Evolutionary conservation across 331 rosid species (phyloP).

Genomic region (Malus hybrid): DNA sequence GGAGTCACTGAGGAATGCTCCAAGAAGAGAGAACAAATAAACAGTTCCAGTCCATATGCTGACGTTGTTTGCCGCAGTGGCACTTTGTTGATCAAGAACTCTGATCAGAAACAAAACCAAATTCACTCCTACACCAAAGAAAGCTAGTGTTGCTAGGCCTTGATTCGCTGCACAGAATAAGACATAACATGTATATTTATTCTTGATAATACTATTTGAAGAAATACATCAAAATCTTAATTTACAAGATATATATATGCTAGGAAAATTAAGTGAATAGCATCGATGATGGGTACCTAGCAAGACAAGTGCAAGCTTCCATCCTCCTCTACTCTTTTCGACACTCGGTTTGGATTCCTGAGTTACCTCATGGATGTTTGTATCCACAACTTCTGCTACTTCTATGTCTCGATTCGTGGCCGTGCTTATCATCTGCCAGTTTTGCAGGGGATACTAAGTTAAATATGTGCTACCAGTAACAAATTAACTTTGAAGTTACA

Average conservation of each 20-base stretch:
- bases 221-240: too few species aligned
- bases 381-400: background rate
- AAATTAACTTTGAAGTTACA: background rate
- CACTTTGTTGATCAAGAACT: background rate
- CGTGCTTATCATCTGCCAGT: constrained; percentile 16
- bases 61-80: background rate
- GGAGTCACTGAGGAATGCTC: background rate
- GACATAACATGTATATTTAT: too few species aligned
- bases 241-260: background rate
- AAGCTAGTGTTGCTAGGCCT: too few species aligned
- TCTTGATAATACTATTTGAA: too few species aligned
- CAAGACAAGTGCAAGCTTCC: constrained; percentile 40
- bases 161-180: too few species aligned
- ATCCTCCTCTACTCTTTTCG: constrained; percentile 43
- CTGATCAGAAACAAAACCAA: background rate
- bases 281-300: constrained; percentile 32
- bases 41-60: background rate
- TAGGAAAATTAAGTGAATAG: background rate
- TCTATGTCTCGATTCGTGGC: constrained; percentile 4
- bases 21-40: background rate
- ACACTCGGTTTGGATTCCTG: background rate
- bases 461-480: background rate
- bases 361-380: constrained; percentile 1
- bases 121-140: background rate
- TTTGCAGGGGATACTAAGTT: background rate